Percentiles rank a stretch among this genome's conserved stretches.
phyloP scores from a whole-genome alignment of 2,329 filamentous ascomycete species.

The Exophiala aquamarina region DNA sequence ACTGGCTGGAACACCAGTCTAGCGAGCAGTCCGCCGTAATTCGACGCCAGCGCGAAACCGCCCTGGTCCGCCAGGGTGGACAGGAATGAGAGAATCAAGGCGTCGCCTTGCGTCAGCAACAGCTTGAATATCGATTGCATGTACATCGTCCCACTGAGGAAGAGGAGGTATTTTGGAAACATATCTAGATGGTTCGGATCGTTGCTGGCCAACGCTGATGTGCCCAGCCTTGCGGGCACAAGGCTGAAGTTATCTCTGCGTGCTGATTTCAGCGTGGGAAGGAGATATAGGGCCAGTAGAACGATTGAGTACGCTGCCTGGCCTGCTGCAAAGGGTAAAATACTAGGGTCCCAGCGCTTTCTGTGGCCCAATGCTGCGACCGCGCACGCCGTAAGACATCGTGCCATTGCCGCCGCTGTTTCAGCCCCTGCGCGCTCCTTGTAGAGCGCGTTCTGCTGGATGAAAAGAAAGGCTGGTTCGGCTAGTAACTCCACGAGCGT shows the following conservation, averaged over 20 bases:
- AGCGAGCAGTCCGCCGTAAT: conserved; percentile 87
- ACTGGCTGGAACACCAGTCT: conserved; percentile 91
- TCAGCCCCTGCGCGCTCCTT: conserved; percentile 79
- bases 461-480: conserved; percentile 85
- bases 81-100: conserved; percentile 77
- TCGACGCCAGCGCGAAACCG: conserved; percentile 87
- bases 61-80: conserved; percentile 80
- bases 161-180: conserved; percentile 70
- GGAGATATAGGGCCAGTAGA: conserved; percentile 69
- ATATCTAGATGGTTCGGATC: conserved; percentile 45
- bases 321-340: conserved; percentile 85
- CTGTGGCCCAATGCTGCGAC: conserved; percentile 56
- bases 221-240: conserved; percentile 45
- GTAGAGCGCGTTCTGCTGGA: conserved; percentile 79
- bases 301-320: conserved; percentile 73
- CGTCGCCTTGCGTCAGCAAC: conserved; percentile 89
- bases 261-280: conserved; percentile 60
- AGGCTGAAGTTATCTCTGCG: conserved; percentile 67
- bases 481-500: conserved; percentile 73
- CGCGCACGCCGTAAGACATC: conserved; percentile 73
- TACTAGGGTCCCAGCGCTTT: conserved; percentile 60
- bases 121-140: conserved; percentile 90
- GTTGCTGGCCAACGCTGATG: no score
- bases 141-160: conserved; percentile 77
- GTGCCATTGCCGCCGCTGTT: conserved; percentile 73